phyloP scores from a whole-genome alignment of 2,329 filamentous ascomycete species.

The Cephalotrichum gorgonifer region DNA sequence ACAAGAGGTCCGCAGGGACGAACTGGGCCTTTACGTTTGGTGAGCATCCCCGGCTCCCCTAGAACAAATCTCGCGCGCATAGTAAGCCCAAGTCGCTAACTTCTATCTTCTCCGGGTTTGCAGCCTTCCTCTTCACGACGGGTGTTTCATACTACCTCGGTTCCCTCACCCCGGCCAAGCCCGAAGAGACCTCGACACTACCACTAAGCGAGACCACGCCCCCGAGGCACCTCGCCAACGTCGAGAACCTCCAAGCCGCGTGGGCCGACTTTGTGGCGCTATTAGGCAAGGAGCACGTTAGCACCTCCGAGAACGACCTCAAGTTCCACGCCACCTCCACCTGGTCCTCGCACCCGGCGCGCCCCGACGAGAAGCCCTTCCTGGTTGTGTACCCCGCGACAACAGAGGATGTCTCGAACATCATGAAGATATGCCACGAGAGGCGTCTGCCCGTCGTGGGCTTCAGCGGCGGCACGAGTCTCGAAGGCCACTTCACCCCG shows the following conservation, averaged over 20 bases:
- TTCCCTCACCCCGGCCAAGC: constrained; percentile 38
- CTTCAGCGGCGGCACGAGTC: constrained; percentile 78
- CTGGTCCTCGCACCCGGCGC: constrained; percentile 50
- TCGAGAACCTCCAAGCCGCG: constrained; percentile 56
- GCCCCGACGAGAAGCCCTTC: constrained; percentile 42
- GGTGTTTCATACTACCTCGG: constrained; percentile 49
- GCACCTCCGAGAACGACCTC: constrained; percentile 45
- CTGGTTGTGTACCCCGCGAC: constrained; percentile 66
- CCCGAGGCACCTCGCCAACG: constrained; percentile 47
- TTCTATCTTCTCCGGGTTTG: not conserved
- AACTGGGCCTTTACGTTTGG: constrained; percentile 45
- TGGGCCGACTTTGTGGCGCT: constrained; percentile 60
- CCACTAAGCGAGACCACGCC: constrained; percentile 40
- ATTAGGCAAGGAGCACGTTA: constrained; percentile 55
- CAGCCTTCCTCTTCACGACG: constrained; percentile 43
- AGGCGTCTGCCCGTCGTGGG: constrained; percentile 76
- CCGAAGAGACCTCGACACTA: constrained; percentile 45
- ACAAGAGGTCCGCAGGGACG: constrained; percentile 24
- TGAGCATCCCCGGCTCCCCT: constrained; percentile 18
- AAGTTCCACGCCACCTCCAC: constrained; percentile 47
- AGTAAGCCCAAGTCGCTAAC: not conserved
- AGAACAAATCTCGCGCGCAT: not conserved
- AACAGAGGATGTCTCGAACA: constrained; percentile 73
- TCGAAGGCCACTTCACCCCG: constrained; percentile 82
- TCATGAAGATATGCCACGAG: constrained; percentile 82